phyloP scores from a whole-genome alignment of 176 grass and related monocot genomes.

The Oryza meridionalis region DNA sequence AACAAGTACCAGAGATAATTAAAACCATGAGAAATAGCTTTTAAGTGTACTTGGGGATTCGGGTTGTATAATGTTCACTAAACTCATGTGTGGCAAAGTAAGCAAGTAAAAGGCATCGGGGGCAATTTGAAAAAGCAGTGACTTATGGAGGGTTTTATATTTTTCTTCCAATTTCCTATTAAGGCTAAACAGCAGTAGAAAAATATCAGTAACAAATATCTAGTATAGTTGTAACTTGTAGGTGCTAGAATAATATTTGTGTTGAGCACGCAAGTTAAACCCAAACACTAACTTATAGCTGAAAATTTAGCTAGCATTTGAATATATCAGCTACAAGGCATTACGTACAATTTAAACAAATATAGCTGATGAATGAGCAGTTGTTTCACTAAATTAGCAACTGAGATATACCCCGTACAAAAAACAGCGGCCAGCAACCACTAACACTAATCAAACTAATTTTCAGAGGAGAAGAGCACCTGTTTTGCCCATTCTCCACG shows the following conservation, averaged over 20 bases:
- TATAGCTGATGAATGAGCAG: neutral
- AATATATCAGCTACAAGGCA: slow-evolving; percentile 16
- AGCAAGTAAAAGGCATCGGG: neutral
- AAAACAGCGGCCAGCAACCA: neutral
- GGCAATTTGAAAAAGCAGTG: neutral
- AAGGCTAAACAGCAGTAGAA: neutral
- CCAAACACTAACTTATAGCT: slow-evolving; percentile 1
- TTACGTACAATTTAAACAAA: slow-evolving; percentile 8
- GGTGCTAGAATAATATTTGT: neutral
- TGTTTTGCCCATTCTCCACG: slow-evolving; percentile 88
- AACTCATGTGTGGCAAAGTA: neutral
- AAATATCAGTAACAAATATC: neutral
- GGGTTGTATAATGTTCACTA: neutral
- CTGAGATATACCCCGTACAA: neutral
- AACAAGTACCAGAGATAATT: neutral
- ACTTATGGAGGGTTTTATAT: neutral
- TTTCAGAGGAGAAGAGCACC: slow-evolving; percentile 44
- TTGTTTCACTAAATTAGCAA: slow-evolving; percentile 24
- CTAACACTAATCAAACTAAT: neutral
- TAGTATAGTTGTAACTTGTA: neutral
- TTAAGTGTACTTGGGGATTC: neutral
- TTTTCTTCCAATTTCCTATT: neutral
- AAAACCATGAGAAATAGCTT: neutral
- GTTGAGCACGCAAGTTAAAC: slow-evolving; percentile 8
- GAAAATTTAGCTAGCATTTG: neutral